These are phyloP conservation scores for Drosera capensis DNA, from an alignment of 148 eudicot species.

Conservation along the genomic window DNA sequence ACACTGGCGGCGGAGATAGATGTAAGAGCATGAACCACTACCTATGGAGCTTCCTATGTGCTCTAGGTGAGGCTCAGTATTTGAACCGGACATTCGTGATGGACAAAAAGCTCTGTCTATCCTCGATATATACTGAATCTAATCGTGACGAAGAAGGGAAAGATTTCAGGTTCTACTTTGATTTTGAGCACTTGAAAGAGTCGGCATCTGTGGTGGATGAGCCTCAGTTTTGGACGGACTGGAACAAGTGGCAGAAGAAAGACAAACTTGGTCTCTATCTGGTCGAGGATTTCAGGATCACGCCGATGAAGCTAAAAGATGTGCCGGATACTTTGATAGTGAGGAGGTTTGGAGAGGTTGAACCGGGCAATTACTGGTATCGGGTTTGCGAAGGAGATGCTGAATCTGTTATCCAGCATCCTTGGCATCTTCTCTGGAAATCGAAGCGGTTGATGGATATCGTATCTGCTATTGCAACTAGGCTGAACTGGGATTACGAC, in stretches of 20 bases:
- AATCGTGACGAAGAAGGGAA: constrained; percentile 75
- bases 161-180: constrained; percentile 87
- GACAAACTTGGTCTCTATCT: constrained; percentile 35
- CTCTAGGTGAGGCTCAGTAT: constrained; percentile 93
- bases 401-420: constrained; percentile 64
- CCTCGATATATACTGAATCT: constrained; percentile 58
- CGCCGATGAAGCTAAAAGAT: constrained; percentile 60
- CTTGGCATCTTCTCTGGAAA: constrained; percentile 90
- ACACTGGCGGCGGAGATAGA: constrained; percentile 71
- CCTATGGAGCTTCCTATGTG: constrained; percentile 90
- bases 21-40: constrained; percentile 94
- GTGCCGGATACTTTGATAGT: constrained; percentile 51
- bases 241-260: constrained; percentile 70
- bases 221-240: constrained; percentile 60
- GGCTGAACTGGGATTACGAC: constrained; percentile 85
- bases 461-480: constrained; percentile 60
- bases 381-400: constrained; percentile 95
- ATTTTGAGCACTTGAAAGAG: constrained; percentile 86
- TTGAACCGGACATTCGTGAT: constrained; percentile 78
- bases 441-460: constrained; percentile 80
- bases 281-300: constrained; percentile 62
- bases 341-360: constrained; percentile 79
- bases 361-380: constrained; percentile 94
- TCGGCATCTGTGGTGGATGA: constrained; percentile 75
- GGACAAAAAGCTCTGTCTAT: constrained; percentile 68